Evolutionary conservation across 345 rosid genomes (phyloP), one percentile per base, ranked within the genome.

Genomic region (Limnanthes douglasii): DNA sequence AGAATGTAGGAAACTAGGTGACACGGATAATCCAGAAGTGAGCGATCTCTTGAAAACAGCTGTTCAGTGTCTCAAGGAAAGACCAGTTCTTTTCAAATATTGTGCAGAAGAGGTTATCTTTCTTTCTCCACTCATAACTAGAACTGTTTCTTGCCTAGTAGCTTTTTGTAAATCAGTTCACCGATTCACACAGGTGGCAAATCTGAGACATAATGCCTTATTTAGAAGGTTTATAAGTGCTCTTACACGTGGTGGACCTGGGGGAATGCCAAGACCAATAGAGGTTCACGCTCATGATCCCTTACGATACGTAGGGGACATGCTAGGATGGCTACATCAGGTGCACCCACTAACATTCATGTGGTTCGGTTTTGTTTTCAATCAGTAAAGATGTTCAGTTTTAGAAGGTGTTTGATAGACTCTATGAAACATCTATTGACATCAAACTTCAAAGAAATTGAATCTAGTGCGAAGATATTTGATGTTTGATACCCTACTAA

Each of bases 221-320:
- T 85, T 92, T 68, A 85, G 96, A 69, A 68, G 99, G 62, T 92
- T 92, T 60, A 81, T 92, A 38, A 92, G 88, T 46, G 99, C 99
- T 50, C 96, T 92, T 39, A 92, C 99, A 29, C 93, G 96, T 25
- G 99, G 99, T 47, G 96, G 96, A 33, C 96, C 93, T 21, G 88
- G 96, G 35, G 96, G 99, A 51, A 57, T 81, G 70, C 96, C 99
- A 34, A 73, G 99, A 64, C 99, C 99, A 42, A 92, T 92, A 34
- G 99, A 92, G 72, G 99, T 90, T 58, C 99, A 85, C 68, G 99
- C 96, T 26, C 96, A 92, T 67, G 99, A 92, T 64, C 99, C 99
- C 30, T 71, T 92, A 55, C 69, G 99, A 50, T 92, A 85, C 17
- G 90, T 85, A 13, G 86, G 99, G 21, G 99, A 85, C 70, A 92